phyloP scores from a whole-genome alignment of 331 rosid species.

The Cydonia oblonga region DNA sequence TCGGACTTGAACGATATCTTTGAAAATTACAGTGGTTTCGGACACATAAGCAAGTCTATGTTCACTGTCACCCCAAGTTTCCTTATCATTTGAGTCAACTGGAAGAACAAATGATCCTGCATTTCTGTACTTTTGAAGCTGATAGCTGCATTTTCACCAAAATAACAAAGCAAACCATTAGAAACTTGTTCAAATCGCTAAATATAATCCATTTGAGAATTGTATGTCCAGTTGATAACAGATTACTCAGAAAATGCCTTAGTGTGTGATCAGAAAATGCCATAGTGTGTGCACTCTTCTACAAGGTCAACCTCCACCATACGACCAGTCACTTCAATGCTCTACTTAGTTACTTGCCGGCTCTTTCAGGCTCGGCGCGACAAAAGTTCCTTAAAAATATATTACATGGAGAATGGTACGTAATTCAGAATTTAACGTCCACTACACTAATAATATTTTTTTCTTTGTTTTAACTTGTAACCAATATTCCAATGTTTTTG shows the following conservation, averaged over 20 bases:
- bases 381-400: neutral
- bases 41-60: conserved; percentile 95
- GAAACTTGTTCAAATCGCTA: neutral
- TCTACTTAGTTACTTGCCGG: neutral
- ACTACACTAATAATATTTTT: too few species aligned
- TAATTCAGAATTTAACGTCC: neutral
- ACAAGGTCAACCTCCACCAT: neutral
- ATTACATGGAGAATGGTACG: neutral
- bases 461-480: neutral
- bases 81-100: conserved; percentile 72
- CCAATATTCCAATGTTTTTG: neutral
- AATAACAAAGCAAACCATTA: neutral
- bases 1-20: conserved; percentile 78
- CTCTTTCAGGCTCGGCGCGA: neutral
- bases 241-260: neutral
- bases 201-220: neutral
- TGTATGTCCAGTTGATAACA: neutral
- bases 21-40: conserved; percentile 94
- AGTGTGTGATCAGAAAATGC: neutral
- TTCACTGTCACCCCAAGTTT: conserved; percentile 93
- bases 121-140: conserved; percentile 82
- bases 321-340: neutral
- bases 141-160: conserved; percentile 54
- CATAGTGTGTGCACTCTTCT: neutral
- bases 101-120: conserved; percentile 94